These are phyloP conservation scores for Primulina huaijiensis DNA, from an alignment of 257 asterid genomes.

Conservation along the genomic window DNA sequence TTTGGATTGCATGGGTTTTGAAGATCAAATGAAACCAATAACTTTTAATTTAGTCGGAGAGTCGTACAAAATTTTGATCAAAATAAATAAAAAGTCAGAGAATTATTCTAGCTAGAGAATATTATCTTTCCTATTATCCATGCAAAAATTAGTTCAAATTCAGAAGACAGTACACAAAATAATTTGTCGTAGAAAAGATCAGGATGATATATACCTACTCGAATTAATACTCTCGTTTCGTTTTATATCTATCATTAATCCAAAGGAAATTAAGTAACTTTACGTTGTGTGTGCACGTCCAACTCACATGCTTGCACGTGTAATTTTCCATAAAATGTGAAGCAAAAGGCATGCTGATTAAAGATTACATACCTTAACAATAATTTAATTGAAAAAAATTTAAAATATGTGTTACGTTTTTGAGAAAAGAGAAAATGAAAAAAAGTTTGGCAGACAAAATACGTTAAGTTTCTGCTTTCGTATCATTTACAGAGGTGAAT, in stretches of 20 bases:
- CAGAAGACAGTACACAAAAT: background rate
- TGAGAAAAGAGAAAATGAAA: background rate
- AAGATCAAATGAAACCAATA: too few relatives aligned
- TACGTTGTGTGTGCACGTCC: background rate
- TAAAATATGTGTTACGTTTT: background rate
- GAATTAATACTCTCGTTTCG: background rate
- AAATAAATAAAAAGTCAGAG: too few relatives aligned
- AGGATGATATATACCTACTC: background rate
- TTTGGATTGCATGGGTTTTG: background rate
- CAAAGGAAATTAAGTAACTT: background rate
- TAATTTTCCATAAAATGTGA: background rate
- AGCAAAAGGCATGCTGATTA: background rate
- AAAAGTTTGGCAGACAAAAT: background rate
- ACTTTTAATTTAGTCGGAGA: too few relatives aligned
- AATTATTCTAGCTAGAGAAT: too few relatives aligned
- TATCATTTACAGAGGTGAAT: background rate
- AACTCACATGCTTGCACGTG: background rate
- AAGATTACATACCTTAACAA: background rate
- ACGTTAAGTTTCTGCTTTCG: background rate
- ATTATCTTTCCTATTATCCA: background rate
- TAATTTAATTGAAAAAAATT: background rate
- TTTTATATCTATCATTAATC: background rate
- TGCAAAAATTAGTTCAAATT: background rate
- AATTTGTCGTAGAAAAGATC: background rate
- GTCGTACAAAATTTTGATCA: too few relatives aligned